phyloP scores from a whole-genome alignment of 768 basidiomycete genomes.

The Amanita molliuscula region DNA sequence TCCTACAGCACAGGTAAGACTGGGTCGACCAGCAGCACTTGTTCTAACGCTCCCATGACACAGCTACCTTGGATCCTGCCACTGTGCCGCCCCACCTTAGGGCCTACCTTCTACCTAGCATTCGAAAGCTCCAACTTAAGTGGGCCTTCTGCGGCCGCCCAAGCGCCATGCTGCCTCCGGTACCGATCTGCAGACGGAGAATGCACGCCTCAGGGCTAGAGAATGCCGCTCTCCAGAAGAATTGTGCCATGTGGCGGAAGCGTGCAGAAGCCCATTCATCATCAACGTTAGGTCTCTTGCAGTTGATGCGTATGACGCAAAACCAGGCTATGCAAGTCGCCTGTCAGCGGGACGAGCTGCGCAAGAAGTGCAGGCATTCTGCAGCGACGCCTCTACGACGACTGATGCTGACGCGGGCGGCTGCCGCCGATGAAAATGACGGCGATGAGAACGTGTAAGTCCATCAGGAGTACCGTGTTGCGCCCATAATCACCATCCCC shows the following conservation, averaged over 20 bases:
- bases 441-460: background rate
- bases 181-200: slow-evolving; percentile 20
- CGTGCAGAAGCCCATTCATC: slow-evolving; percentile 41
- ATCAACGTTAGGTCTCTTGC: slow-evolving; percentile 35
- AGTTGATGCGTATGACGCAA: slow-evolving; percentile 28
- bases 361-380: slow-evolving; percentile 19
- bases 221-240: slow-evolving; percentile 28
- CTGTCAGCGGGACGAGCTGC: slow-evolving; percentile 28
- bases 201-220: slow-evolving; percentile 32
- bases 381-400: slow-evolving; percentile 12
- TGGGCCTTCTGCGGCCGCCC: slow-evolving; percentile 10
- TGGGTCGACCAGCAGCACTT: background rate
- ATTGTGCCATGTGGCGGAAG: slow-evolving; percentile 35
- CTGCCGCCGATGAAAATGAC: background rate
- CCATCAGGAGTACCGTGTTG: background rate
- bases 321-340: slow-evolving; percentile 29
- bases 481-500: background rate
- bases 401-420: background rate
- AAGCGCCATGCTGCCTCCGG: slow-evolving; percentile 9
- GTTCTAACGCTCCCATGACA: background rate
- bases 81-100: slow-evolving; percentile 49
- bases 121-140: slow-evolving; percentile 50
- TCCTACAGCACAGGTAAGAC: slow-evolving; percentile 42
- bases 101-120: slow-evolving; percentile 44
- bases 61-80: slow-evolving; percentile 37